Evolutionary conservation across 768 basidiomycete species (phyloP), one percentile per base, ranked within the genome.

Genomic region (Terana coerulea): DNA sequence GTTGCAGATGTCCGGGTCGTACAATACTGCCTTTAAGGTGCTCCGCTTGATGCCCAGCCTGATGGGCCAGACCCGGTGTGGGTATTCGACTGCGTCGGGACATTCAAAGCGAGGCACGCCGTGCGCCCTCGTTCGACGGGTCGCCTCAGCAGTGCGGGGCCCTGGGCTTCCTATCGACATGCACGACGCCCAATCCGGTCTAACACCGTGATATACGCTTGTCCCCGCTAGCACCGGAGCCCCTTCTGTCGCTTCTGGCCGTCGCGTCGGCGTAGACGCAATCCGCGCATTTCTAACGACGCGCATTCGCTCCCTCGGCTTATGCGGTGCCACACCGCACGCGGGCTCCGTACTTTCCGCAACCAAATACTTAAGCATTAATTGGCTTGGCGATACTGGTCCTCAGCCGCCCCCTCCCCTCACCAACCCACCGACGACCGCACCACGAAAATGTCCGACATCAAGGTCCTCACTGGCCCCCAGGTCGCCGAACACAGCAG

Each of bases 401-500:
- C 28, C 11, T 42, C 43, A n/a, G 28, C 28, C 29, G 28, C 28
- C 24, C 19, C 25, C 25, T 5, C 21, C 5, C 9, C 6, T 21
- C 31, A 10, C 11, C 45, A 29, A 21, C 28, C 30, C 45, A 46
- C 43, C n/a, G 15, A 29, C 43, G 9, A 33, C 28, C 15, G 30
- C 1, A 10, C 14, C n/a, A 30, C 30, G 4, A 46, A 46, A 34
- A 46, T 46, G 45, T 46, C 45, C 5, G 45, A 46, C 19, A 46
- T 46, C 45, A 31, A 30, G 19, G 43, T 51, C 19, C 47, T 47
- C 35, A 50, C 64, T 3, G 64, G 64, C 8, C 42, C 75, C 52
- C 73, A 77, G 52, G 78, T 84, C 26, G 77, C 81, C 5, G 52
- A 71, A 56, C 83, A 84, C 59, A 80, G 77, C 56, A 72, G 65